Conservation (phyloP, 2,329 filamentous ascomycete species). For the Beauveria sp. region DNA sequence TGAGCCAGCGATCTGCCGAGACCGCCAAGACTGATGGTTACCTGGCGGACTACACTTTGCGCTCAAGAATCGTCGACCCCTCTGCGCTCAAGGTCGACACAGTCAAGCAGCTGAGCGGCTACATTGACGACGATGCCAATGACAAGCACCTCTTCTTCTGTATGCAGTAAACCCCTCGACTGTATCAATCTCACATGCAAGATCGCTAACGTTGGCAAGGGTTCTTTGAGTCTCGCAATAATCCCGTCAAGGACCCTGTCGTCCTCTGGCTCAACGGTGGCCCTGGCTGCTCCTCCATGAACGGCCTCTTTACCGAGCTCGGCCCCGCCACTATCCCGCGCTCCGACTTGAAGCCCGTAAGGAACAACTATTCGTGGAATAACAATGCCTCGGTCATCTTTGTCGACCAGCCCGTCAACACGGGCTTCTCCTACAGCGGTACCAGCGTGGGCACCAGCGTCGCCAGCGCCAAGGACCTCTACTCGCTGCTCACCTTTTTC, state of each 20-base stretch:
- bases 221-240: constrained; percentile 99
- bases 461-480: constrained; percentile 94
- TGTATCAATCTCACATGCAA: not conserved
- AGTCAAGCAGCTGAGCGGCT: constrained; percentile 97
- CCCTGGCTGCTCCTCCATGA: constrained; percentile 93
- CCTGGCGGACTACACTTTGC: constrained; percentile 78
- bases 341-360: constrained; percentile 66
- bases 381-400: constrained; percentile 97
- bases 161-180: not conserved
- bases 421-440: constrained; percentile 95
- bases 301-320: constrained; percentile 94
- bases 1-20: constrained; percentile 44
- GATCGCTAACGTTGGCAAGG: constrained; percentile 23
- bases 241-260: constrained; percentile 93
- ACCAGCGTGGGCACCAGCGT: constrained; percentile 85
- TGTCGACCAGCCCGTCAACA: constrained; percentile 97
- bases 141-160: constrained; percentile 98
- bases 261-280: constrained; percentile 94
- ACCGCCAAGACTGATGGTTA: constrained; percentile 79
- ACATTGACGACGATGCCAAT: constrained; percentile 90
- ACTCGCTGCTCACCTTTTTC: constrained; percentile 93
- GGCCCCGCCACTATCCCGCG: constrained; percentile 83
- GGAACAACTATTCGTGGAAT: constrained; percentile 93
- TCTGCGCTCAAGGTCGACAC: constrained; percentile 75
- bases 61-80: constrained; percentile 88